Conservation (phyloP, 169 alveolate genomes). For the Plasmodium knowlesi region DNA sequence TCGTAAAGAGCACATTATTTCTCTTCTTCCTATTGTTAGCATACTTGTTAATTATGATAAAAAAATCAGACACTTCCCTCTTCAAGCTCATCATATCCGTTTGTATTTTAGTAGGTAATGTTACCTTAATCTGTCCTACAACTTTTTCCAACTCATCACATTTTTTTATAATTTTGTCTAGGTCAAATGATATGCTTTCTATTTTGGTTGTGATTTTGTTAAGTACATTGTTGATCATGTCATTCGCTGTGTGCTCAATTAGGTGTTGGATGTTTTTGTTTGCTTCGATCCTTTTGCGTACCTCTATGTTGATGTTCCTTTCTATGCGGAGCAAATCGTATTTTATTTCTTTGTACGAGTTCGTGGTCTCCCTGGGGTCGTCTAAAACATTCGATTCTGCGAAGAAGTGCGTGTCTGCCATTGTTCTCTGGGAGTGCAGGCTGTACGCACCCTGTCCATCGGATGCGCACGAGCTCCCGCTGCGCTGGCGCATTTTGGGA, state of each 20-base stretch:
- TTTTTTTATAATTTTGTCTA: conserved; percentile 48
- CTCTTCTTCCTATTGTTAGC: conserved; percentile 53
- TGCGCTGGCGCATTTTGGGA: neutral
- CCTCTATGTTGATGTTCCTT: conserved; percentile 63
- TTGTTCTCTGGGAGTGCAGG: neutral
- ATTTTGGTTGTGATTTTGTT: conserved; percentile 67
- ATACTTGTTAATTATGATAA: conserved; percentile 25
- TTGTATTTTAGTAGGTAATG: conserved; percentile 58
- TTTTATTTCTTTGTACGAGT: conserved; percentile 54
- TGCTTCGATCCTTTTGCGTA: conserved; percentile 59
- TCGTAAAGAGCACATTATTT: conserved; percentile 47
- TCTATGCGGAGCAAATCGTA: conserved; percentile 56
- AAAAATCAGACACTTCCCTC: conserved; percentile 51
- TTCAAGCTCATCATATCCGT: conserved; percentile 61
- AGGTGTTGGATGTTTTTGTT: conserved; percentile 52
- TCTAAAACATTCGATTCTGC: conserved; percentile 22
- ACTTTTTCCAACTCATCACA: conserved; percentile 54
- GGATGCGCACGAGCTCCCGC: conserved; percentile 21
- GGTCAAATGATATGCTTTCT: conserved; percentile 38
- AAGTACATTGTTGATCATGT: conserved; percentile 64
- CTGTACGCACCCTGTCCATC: neutral
- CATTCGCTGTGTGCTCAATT: conserved; percentile 61
- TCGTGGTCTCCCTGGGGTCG: conserved; percentile 2
- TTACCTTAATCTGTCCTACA: conserved; percentile 25
- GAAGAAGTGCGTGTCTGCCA: conserved; percentile 13